phyloP scores from a whole-genome alignment of 345 rosid species.

The Tarenaya hassleriana region DNA sequence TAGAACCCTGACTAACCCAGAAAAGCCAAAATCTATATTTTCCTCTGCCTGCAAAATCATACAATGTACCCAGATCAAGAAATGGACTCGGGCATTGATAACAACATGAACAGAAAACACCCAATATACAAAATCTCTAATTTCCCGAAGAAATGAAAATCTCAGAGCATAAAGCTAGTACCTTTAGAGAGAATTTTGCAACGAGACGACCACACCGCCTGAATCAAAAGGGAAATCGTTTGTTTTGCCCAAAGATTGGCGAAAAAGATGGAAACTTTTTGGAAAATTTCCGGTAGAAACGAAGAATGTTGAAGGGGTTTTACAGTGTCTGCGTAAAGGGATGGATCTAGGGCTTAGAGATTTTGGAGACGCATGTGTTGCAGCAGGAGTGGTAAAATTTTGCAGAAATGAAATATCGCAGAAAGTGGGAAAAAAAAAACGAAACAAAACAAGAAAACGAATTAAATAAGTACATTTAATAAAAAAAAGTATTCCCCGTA shows the following conservation, averaged over 20 bases:
- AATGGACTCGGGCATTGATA: constrained; percentile 8
- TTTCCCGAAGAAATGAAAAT: constrained; percentile 15
- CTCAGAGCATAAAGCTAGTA: constrained; percentile 23
- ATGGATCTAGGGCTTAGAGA: background rate
- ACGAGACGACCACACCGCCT: constrained; percentile 7
- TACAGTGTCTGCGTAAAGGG: background rate
- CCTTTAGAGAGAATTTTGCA: constrained; percentile 21
- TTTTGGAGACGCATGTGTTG: background rate
- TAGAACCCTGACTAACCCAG: constrained; percentile 21
- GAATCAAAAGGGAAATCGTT: constrained; percentile 21
- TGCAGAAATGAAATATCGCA: too few species aligned
- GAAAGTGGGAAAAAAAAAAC: too few species aligned
- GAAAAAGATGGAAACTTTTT: constrained; percentile 15
- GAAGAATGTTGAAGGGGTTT: constrained; percentile 33
- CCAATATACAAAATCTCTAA: background rate
- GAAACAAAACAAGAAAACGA: too few species aligned
- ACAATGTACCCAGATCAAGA: constrained; percentile 26
- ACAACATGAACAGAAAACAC: constrained; percentile 5
- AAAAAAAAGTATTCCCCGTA: too few species aligned
- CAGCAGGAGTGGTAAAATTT: background rate
- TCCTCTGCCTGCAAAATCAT: constrained; percentile 8
- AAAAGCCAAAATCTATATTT: background rate
- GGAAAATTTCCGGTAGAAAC: background rate
- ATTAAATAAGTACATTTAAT: too few species aligned
- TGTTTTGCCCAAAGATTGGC: constrained; percentile 10